phyloP scores from a whole-genome alignment of 129 eudicot genomes.

The Arctium minus region DNA sequence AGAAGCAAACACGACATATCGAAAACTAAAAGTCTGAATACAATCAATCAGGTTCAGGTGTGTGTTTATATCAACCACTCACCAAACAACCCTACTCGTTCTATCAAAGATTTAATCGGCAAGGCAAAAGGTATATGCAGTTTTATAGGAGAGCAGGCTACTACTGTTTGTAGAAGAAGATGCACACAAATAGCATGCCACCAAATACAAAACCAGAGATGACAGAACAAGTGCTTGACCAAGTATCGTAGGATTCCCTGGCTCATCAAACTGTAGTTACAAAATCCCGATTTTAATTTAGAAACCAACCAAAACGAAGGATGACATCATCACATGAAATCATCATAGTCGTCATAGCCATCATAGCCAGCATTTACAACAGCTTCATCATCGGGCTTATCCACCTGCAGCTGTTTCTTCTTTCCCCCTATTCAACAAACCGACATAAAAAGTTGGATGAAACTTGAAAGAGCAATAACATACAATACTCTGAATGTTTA shows the following conservation, averaged over 20 bases:
- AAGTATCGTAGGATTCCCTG: slow-evolving; percentile 8
- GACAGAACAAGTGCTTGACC: not conserved
- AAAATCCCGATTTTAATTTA: slow-evolving; percentile 29
- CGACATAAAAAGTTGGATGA: not conserved
- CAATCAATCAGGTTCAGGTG: slow-evolving; percentile 10
- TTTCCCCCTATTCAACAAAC: slow-evolving; percentile 51
- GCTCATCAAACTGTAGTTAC: slow-evolving; percentile 36
- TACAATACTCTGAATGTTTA: not conserved
- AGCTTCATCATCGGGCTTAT: slow-evolving; percentile 71
- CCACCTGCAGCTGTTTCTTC: slow-evolving; percentile 82
- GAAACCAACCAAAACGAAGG: slow-evolving; percentile 15
- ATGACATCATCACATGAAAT: slow-evolving; percentile 68
- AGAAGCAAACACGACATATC: not conserved
- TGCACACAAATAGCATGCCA: slow-evolving; percentile 8
- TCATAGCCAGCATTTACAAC: slow-evolving; percentile 50
- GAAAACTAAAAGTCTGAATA: slow-evolving; percentile 7
- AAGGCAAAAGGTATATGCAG: slow-evolving; percentile 22
- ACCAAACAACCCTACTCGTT: not conserved
- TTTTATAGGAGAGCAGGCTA: not conserved
- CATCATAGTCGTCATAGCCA: slow-evolving; percentile 66
- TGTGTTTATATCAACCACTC: slow-evolving; percentile 11
- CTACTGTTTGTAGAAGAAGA: not conserved
- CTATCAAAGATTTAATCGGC: not conserved
- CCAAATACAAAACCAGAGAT: slow-evolving; percentile 28
- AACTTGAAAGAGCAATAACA: no score